These are phyloP conservation scores for Picea glauca DNA, from an alignment of 75 land plant species.

Conservation along the genomic window DNA sequence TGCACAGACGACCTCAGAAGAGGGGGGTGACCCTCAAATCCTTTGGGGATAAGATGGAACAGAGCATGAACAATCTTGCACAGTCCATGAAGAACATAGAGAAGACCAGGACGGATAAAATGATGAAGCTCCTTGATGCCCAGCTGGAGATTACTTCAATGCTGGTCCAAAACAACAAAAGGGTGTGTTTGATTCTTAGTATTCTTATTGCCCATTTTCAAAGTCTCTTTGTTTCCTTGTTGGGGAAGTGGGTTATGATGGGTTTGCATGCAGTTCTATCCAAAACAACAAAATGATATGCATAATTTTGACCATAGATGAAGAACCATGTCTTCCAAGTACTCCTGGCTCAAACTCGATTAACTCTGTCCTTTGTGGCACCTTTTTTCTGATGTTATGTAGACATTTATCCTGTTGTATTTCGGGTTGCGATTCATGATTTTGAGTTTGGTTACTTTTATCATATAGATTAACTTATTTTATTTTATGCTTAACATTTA, in stretches of 20 bases:
- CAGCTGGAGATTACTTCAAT: constrained; percentile 1
- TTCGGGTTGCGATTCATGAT: too few species aligned
- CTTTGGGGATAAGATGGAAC: background rate
- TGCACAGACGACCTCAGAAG: background rate
- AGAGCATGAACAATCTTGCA: background rate
- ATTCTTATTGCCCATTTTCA: background rate
- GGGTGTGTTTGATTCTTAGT: background rate
- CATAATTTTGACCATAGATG: too few species aligned
- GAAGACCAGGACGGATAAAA: background rate
- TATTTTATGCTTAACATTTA: too few species aligned
- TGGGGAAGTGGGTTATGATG: background rate
- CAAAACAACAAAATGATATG: background rate
- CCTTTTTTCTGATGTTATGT: too few species aligned
- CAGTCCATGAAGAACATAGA: constrained; percentile 8
- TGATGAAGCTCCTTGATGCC: constrained; percentile 3
- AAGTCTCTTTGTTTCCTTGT: background rate
- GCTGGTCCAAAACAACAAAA: background rate
- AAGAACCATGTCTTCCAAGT: too few species aligned
- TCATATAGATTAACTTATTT: too few species aligned
- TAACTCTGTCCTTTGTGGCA: too few species aligned
- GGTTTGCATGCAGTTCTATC: background rate
- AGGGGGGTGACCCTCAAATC: background rate
- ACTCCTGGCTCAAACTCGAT: too few species aligned
- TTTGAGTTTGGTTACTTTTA: too few species aligned
- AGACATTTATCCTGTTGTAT: too few species aligned